Conservation (phyloP, 169 alveolate species). For the Theileria equi region DNA sequence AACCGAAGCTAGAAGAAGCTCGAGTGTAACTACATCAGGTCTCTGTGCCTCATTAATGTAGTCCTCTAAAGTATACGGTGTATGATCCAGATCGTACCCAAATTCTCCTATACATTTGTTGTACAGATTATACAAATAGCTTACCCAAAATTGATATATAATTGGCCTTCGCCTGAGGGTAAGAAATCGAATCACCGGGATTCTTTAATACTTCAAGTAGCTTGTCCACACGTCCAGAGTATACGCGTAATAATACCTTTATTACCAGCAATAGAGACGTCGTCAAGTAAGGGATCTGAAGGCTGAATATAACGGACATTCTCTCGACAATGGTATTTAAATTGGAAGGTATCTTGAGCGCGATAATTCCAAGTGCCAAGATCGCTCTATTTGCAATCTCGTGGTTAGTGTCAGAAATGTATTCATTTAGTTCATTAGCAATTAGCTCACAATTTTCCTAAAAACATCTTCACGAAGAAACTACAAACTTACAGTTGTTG, state of each 20-base stretch:
- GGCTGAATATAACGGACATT: constrained; percentile 44
- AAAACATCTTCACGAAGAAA: neutral
- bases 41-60: constrained; percentile 73
- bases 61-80: constrained; percentile 77
- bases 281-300: constrained; percentile 21
- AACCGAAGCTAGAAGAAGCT: constrained; percentile 82
- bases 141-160: constrained; percentile 51
- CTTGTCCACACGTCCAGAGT: constrained; percentile 18
- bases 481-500: constrained; percentile 66
- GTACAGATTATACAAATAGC: constrained; percentile 44
- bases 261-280: constrained; percentile 29
- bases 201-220: constrained; percentile 43
- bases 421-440: constrained; percentile 88
- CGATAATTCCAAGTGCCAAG: constrained; percentile 86
- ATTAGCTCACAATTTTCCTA: constrained; percentile 82
- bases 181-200: constrained; percentile 21
- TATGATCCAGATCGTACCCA: constrained; percentile 71
- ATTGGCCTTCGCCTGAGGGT: constrained; percentile 26
- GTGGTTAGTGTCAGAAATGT: constrained; percentile 90
- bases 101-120: constrained; percentile 74
- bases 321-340: constrained; percentile 80
- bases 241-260: constrained; percentile 25
- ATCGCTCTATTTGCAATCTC: constrained; percentile 89
- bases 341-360: constrained; percentile 81
- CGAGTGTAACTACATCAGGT: constrained; percentile 55